These are phyloP conservation scores for Elaeis oleifera DNA, from an alignment of 202 grass and related monocot species.

Conservation along the genomic window DNA sequence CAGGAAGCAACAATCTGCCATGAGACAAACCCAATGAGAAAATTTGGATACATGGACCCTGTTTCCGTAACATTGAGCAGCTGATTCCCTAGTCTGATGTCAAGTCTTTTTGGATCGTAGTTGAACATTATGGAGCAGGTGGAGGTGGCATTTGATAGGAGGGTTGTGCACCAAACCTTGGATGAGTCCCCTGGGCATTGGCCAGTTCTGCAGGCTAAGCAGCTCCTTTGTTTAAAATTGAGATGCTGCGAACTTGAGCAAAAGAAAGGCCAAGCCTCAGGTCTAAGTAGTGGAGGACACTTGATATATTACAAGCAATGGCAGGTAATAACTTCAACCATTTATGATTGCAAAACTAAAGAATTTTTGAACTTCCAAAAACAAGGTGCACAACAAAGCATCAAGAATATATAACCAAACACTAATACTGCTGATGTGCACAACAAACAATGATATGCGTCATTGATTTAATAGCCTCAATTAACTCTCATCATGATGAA, in stretches of 20 bases:
- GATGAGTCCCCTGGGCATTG: constrained; percentile 39
- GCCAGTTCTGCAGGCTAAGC: constrained; percentile 39
- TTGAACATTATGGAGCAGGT: constrained; percentile 35
- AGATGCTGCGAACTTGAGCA: constrained; percentile 39
- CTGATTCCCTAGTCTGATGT: constrained; percentile 53
- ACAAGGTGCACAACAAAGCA: too few relatives aligned
- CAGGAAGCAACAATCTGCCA: constrained; percentile 32
- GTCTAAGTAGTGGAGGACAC: constrained; percentile 38
- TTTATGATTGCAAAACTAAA: neutral
- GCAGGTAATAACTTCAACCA: neutral
- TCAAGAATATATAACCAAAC: too few relatives aligned
- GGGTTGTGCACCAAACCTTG: constrained; percentile 26
- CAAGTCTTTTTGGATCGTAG: constrained; percentile 50
- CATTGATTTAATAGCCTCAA: too few relatives aligned
- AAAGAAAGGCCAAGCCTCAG: constrained; percentile 39
- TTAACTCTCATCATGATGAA: too few relatives aligned
- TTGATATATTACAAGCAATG: constrained; percentile 35
- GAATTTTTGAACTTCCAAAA: too few relatives aligned
- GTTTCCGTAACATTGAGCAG: constrained; percentile 41
- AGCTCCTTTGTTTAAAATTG: constrained; percentile 32
- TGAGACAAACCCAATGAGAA: constrained; percentile 54
- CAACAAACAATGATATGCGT: too few relatives aligned
- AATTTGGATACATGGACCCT: constrained; percentile 50
- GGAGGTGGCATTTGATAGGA: constrained; percentile 18
- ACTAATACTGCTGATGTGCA: too few relatives aligned